phyloP scores from a whole-genome alignment of 2,329 filamentous ascomycete genomes.

The Colletotrichum musicola region DNA sequence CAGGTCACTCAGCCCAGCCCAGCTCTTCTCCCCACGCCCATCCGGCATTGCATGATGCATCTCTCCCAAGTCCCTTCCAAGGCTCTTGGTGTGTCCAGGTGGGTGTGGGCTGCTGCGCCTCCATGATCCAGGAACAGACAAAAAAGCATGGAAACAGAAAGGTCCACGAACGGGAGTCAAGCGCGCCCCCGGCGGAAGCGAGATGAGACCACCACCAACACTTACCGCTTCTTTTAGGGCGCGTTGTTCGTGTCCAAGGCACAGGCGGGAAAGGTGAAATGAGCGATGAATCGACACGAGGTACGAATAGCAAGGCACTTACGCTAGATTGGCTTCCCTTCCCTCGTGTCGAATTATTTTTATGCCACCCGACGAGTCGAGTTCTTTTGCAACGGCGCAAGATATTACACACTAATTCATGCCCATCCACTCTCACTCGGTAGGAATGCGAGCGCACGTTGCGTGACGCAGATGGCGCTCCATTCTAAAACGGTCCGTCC shows the following conservation, averaged over 20 bases:
- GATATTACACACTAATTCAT: too few relatives aligned
- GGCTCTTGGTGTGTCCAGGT: too few relatives aligned
- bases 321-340: too few relatives aligned
- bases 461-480: constrained; percentile 8
- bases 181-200: constrained; percentile 11
- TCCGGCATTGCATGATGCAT: constrained; percentile 2
- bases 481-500: constrained; percentile 14
- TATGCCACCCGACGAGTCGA: too few relatives aligned
- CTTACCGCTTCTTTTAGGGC: not conserved
- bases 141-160: not conserved
- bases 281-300: too few relatives aligned
- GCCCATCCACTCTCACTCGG: too few relatives aligned
- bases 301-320: too few relatives aligned
- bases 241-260: not conserved
- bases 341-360: too few relatives aligned
- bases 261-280: not conserved
- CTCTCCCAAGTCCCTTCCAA: not conserved
- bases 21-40: not conserved
- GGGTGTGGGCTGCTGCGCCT: constrained; percentile 8
- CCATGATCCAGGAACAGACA: not conserved
- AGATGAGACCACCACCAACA: constrained; percentile 6
- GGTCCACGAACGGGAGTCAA: constrained; percentile 3
- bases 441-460: not conserved
- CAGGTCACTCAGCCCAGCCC: not conserved
- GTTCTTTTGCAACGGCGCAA: too few relatives aligned